Evolutionary conservation across 2,329 filamentous ascomycete genomes (phyloP).

Genomic region (Fusarium marasasianum): DNA sequence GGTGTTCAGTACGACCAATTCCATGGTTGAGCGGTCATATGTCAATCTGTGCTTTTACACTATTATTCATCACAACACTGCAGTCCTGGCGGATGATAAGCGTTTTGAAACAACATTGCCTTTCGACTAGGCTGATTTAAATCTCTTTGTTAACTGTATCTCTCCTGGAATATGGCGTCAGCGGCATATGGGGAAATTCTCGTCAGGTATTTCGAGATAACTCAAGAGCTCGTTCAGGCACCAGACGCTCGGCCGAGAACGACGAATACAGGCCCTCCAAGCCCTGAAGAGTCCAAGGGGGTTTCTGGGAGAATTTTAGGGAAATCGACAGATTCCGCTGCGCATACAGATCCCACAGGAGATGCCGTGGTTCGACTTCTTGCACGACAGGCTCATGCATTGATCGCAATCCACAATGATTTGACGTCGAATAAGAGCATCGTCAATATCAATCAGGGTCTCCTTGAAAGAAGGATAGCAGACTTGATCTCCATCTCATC

Average conservation of each 20-base stretch:
- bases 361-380: slow-evolving; percentile 43
- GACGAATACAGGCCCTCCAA: not conserved
- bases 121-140: not conserved
- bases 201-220: slow-evolving; percentile 38
- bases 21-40: not conserved
- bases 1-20: not conserved
- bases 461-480: slow-evolving; percentile 57
- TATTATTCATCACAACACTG: not conserved
- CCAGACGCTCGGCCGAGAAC: not conserved
- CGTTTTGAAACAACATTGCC: not conserved
- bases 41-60: not conserved
- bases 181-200: slow-evolving; percentile 33
- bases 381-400: slow-evolving; percentile 40
- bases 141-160: not conserved
- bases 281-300: not conserved
- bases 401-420: slow-evolving; percentile 39
- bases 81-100: not conserved
- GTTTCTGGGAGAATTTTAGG: not conserved
- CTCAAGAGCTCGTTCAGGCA: slow-evolving; percentile 24
- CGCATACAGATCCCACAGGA: slow-evolving; percentile 12
- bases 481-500: slow-evolving; percentile 69
- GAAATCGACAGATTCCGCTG: not conserved
- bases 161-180: slow-evolving; percentile 30
- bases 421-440: not conserved
- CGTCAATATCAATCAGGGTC: slow-evolving; percentile 18